phyloP scores from a whole-genome alignment of 257 asterid species.

The Solanum habrochaites region DNA sequence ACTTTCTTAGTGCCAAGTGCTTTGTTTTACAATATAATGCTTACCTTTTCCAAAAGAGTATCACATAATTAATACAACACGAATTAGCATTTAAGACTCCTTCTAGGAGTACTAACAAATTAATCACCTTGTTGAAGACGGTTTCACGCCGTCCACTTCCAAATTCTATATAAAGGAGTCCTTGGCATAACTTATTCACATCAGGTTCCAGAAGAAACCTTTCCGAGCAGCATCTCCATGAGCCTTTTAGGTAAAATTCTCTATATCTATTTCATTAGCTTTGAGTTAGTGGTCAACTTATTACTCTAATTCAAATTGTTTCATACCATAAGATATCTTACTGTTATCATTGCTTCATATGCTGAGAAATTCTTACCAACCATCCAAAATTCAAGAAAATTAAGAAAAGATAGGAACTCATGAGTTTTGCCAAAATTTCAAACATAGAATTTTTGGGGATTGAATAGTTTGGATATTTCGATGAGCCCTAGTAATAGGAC shows the following conservation, averaged over 20 bases:
- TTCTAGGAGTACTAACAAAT: not conserved
- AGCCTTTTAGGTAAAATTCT: not conserved
- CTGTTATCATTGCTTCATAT: not conserved
- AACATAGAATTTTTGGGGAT: not conserved
- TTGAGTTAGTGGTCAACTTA: not conserved
- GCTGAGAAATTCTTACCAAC: not conserved
- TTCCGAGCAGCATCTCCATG: not conserved
- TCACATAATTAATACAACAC: not conserved
- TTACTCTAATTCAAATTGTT: not conserved
- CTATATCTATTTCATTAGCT: not conserved
- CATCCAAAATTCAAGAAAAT: not conserved
- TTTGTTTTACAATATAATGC: not conserved
- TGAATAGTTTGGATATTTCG: not conserved
- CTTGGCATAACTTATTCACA: not conserved
- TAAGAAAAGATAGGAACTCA: not conserved
- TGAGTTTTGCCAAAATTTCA: not conserved
- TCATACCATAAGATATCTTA: not conserved
- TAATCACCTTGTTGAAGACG: not conserved
- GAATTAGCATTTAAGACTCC: not conserved
- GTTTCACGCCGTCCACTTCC: not conserved
- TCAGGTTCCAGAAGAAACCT: not conserved
- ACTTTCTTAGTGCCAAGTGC: not conserved
- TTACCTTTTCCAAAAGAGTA: not conserved
- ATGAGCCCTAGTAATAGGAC: not conserved
- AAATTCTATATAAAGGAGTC: not conserved